Evolutionary conservation across 495 filamentous ascomycete species (phyloP).

Genomic region (Penicillium arizonense): DNA sequence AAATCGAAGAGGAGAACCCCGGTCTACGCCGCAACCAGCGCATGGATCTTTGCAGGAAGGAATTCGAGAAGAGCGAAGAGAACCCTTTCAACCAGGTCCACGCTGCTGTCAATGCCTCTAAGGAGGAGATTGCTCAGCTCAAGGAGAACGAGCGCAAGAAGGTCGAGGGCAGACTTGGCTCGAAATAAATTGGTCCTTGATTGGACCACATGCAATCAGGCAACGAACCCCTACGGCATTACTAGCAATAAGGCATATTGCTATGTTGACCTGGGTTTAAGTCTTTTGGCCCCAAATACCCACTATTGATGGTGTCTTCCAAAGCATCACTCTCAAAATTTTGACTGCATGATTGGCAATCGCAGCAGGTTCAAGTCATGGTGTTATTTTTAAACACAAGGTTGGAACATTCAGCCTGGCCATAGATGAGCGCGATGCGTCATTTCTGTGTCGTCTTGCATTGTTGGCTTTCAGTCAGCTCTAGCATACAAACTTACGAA

Average conservation of each 20-base stretch:
- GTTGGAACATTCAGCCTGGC: neutral
- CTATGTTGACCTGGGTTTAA: neutral
- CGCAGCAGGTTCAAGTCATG: neutral
- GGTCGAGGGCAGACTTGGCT: conserved; percentile 66
- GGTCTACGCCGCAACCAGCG: conserved; percentile 79
- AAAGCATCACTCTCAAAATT: neutral
- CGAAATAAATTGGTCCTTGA: conserved; percentile 19
- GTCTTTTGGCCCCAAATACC: neutral
- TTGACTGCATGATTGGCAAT: neutral
- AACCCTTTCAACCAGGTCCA: conserved; percentile 89
- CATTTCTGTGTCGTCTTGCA: neutral
- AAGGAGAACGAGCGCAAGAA: conserved; percentile 66
- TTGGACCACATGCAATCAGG: neutral
- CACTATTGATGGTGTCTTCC: neutral
- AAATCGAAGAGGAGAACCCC: conserved; percentile 78
- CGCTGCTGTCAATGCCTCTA: conserved; percentile 69
- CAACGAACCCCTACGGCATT: neutral
- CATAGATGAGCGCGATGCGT: neutral
- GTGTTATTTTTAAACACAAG: neutral
- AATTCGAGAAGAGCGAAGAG: conserved; percentile 88
- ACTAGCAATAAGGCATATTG: neutral
- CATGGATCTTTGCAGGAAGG: conserved; percentile 74
- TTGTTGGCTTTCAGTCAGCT: neutral
- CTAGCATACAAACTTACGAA: conserved; percentile 20
- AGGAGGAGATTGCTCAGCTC: conserved; percentile 71